Base-by-base conservation (phyloP, 2,329 filamentous ascomycete genomes). In the Cordyceps pruinosa region DNA sequence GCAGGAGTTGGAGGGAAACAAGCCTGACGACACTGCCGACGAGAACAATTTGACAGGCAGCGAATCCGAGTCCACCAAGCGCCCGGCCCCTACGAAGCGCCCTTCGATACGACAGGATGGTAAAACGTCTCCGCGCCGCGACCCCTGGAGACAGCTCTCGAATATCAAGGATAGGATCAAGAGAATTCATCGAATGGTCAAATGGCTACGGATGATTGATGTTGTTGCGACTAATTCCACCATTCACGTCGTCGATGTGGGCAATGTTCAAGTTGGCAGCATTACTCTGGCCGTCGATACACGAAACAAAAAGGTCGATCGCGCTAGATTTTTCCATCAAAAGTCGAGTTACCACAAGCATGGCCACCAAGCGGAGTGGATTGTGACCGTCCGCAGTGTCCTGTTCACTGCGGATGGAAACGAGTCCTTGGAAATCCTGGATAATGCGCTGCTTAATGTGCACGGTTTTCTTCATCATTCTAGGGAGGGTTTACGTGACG, bases 231-330 rank as follows among this genome's bases (percentile, higher is more conserved):
- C 86, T 19, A 90, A 92, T 66, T 89, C 90, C 1, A 86, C 86
- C 6, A 68, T 96, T 55, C 86, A 86, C 58, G 77, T 97, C 34
- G 77, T 87, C 25, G 89, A 91, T 62, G 89, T 96, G 26, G 94
- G 94, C 23, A 89, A 86, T 60, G 71, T 97, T 44, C 89, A 96
- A 67, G 77, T 97, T 56, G 93, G 92, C 58, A 89, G 84, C 64
- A 82, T 97, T 65, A 91, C 88, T 15, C 76, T 96, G 59, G 88
- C 90, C 5, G 89, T 99, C 54, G 93, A 99, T 68, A 97, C 94
- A 7, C 80, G 95, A 64, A 86, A 85, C 60, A 95, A 96, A 73
- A 93, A 92, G 72, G 90, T 96, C 30, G 92, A 97, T 68, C 84
- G 91, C 56, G 90, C 90, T 59, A 88, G 91, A 45, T 86, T 96